phyloP scores from a whole-genome alignment of 2,329 filamentous ascomycete species.

The Neoascochyta sp. region DNA sequence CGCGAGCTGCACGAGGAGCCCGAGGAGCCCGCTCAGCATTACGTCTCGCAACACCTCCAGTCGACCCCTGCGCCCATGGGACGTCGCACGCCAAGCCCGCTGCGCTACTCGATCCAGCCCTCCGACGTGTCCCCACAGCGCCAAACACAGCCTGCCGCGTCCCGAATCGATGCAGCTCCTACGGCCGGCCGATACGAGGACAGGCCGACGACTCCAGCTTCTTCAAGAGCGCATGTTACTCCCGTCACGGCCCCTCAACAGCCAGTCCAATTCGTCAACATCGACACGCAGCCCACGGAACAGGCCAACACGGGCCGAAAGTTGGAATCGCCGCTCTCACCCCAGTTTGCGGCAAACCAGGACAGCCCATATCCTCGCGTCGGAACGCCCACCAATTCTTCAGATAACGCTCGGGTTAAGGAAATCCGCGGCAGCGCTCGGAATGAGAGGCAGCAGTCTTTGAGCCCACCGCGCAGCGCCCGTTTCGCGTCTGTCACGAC shows the following conservation, averaged over 20 bases:
- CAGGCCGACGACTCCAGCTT: constrained; percentile 6
- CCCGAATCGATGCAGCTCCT: constrained; percentile 2
- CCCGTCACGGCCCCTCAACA: constrained; percentile 41
- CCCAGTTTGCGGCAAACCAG: constrained; percentile 21
- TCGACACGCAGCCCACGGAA: constrained; percentile 19
- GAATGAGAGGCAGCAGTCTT: constrained; percentile 36
- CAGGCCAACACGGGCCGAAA: constrained; percentile 18
- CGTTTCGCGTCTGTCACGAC: constrained; percentile 61
- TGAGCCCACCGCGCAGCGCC: constrained; percentile 64
- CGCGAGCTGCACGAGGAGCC: constrained; percentile 28
- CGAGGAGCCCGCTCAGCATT: constrained; percentile 19
- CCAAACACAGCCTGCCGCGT: constrained; percentile 9
- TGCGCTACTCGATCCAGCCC: constrained; percentile 12
- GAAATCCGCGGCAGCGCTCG: constrained; percentile 19
- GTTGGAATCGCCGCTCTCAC: constrained; percentile 14
- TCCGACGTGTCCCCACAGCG: constrained; percentile 9
- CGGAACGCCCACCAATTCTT: constrained; percentile 7
- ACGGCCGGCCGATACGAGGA: constrained; percentile 6
- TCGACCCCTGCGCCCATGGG: constrained; percentile 9
- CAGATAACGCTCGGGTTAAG: constrained; percentile 6
- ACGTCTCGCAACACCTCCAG: constrained; percentile 18
- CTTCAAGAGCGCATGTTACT: constrained; percentile 38
- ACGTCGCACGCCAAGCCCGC: constrained; percentile 18
- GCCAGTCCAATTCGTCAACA: constrained; percentile 3
- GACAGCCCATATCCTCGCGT: constrained; percentile 27